Evolutionary conservation across 2,329 filamentous ascomycete genomes (phyloP), one percentile per base, ranked within the genome.

Genomic region (Neurospora crassa): DNA sequence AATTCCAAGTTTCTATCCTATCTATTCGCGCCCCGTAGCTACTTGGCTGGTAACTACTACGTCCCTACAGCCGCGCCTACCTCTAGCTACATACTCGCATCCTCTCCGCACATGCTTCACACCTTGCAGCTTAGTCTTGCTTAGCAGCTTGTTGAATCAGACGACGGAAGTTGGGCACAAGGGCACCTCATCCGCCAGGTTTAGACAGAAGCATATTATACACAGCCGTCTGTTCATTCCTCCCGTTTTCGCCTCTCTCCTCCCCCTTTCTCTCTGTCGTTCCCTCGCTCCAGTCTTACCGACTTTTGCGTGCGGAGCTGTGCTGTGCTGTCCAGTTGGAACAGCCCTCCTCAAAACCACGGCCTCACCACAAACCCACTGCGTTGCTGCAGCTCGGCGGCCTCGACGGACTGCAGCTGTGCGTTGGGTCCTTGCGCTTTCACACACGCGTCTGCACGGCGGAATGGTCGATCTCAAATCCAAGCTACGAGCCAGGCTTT

Each of bases 401-500:
- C 53, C 53, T 63, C 53, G 53, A 63, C 53, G 53, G 53, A 63
- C 53, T 63, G 53, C 37, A 20, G 68, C 68, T 70, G 68, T 45
- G 68, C 69, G 67, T 70, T 68, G 70, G 70, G 41, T 71, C 42
- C 37, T 24, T 68, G 63, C 67, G 34, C 71, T 67, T 8, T 37
- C 53, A 63, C 53, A 63, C 16, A 5, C 8, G 53, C 53, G 53
- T 63, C 71, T 67, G 70, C 69, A 70, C 70, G 70, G 67, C 34
- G 69, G 67, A 20, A 85, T 85, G 83, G 83, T 82, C 72, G 83
- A 84, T 74, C 77, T 86, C 71, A 82, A 79, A 75, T 81, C 83
- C 73, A 83, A 83, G 74, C 80, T 86, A 76, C 82, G 82, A 77
- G 83, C 83, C 75, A 84, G 81, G 73, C 82, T 86, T 72, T 78